Percentiles rank a stretch among this genome's conserved stretches.
These are phyloP conservation scores for Hypoxylon sp. DNA, from an alignment of 2,329 filamentous ascomycete genomes.

Conservation along the genomic window DNA sequence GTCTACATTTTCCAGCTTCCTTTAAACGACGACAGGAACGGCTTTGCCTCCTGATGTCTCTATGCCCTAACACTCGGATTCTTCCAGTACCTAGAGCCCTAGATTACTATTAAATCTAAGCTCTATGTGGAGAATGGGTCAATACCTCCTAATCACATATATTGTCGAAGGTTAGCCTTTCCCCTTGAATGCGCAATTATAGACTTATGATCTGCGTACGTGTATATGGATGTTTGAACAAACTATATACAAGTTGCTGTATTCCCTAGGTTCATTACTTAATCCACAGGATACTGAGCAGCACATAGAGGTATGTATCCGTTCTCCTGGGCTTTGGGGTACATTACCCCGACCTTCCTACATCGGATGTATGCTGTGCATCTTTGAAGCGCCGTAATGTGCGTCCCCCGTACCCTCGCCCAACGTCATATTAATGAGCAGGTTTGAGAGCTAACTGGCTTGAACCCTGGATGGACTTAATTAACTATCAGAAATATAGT, in stretches of 20 bases:
- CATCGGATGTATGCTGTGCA: constrained; percentile 7
- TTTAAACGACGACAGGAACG: background rate
- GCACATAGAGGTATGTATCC: background rate
- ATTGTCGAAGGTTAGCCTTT: background rate
- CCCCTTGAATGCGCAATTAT: background rate
- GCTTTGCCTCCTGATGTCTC: background rate
- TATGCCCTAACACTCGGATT: background rate
- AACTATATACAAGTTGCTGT: background rate
- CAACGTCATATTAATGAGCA: constrained; percentile 8
- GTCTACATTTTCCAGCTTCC: background rate
- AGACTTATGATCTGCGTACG: background rate
- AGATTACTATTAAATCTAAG: background rate
- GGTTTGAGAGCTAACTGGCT: constrained; percentile 3
- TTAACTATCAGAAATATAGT: constrained; percentile 6
- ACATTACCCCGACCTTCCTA: constrained; percentile 17
- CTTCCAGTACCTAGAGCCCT: background rate
- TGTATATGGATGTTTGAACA: background rate
- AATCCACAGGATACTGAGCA: background rate
- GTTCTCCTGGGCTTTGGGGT: background rate
- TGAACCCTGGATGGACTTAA: background rate
- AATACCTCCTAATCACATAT: background rate
- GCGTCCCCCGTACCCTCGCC: constrained; percentile 1
- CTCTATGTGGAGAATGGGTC: background rate
- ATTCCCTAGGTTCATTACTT: background rate
- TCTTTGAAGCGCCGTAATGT: background rate